Percentiles rank a stretch among this genome's conserved stretches.
Evolutionary conservation across 257 asterid species (phyloP).

Genomic region (Primulina tabacum): DNA sequence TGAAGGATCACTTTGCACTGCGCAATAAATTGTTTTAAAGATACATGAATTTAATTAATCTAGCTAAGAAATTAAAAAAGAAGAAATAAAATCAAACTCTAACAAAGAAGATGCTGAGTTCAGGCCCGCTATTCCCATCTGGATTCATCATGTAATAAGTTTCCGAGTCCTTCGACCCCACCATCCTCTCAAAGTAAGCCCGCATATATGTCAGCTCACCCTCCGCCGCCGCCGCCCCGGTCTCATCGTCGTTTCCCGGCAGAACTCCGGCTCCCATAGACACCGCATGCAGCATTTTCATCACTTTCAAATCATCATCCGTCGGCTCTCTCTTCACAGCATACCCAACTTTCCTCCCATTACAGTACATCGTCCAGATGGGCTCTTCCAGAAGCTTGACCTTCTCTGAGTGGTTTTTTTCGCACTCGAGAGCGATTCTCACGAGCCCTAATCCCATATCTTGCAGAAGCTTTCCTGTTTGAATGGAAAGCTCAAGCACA

Average conservation of each 20-base stretch:
- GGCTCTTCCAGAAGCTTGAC: slow-evolving; percentile 72
- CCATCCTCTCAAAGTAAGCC: slow-evolving; percentile 73
- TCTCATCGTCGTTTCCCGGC: slow-evolving; percentile 33
- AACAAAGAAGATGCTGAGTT: slow-evolving; percentile 80
- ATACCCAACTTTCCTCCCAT: slow-evolving; percentile 72
- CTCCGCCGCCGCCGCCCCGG: slow-evolving; percentile 23
- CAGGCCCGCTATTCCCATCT: slow-evolving; percentile 81
- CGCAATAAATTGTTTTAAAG: neutral
- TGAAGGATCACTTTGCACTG: neutral
- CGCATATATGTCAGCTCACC: slow-evolving; percentile 84
- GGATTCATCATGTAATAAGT: slow-evolving; percentile 93
- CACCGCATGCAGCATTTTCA: slow-evolving; percentile 63
- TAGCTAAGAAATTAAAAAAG: neutral
- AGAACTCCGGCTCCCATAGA: slow-evolving; percentile 93
- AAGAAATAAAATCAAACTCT: slow-evolving; percentile 32
- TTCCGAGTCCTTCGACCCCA: slow-evolving; percentile 82
- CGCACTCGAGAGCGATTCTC: slow-evolving; percentile 80
- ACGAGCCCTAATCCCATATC: slow-evolving; percentile 89
- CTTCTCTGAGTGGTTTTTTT: slow-evolving; percentile 55
- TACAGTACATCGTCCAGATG: slow-evolving; percentile 81
- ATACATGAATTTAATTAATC: neutral
- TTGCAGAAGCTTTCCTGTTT: slow-evolving; percentile 78
- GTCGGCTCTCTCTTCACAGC: slow-evolving; percentile 75
- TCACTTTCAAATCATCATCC: slow-evolving; percentile 66
- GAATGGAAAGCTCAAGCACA: slow-evolving; percentile 72